A percentile compares a stretch with the other conserved stretches of the same genome.
These are phyloP conservation scores for Metschnikowia peoriensis DNA, from an alignment of 805 yeast species.

Conservation along the genomic window DNA sequence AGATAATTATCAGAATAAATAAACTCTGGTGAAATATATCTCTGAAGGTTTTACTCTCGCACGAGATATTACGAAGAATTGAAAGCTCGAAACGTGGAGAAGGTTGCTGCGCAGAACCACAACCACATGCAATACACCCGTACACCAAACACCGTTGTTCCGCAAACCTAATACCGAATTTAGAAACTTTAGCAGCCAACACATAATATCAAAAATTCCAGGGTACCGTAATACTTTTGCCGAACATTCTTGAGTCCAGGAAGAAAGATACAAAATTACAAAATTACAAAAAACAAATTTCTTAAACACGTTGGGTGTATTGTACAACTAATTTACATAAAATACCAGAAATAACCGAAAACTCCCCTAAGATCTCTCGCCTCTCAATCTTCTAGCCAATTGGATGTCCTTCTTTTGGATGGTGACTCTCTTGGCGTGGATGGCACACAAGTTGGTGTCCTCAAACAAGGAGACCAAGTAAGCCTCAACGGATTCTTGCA, in stretches of 20 bases:
- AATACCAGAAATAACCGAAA: slow-evolving; percentile 5
- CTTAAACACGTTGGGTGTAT: slow-evolving; percentile 12
- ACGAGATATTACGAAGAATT: not conserved
- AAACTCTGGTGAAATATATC: not conserved
- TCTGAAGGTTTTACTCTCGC: too few relatives aligned
- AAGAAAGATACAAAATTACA: not conserved
- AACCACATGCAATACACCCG: not conserved
- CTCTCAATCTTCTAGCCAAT: slow-evolving; percentile 96
- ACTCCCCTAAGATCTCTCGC: slow-evolving; percentile 75
- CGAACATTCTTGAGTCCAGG: too few relatives aligned
- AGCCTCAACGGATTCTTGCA: slow-evolving; percentile 98
- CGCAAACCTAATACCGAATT: not conserved
- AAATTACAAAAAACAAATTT: not conserved
- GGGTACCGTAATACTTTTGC: too few relatives aligned
- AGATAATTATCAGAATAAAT: not conserved
- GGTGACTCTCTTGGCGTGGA: slow-evolving; percentile 98
- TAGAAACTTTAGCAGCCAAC: not conserved
- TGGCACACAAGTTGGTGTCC: slow-evolving; percentile 98
- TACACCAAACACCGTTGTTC: not conserved
- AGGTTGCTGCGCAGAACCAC: slow-evolving; percentile 4
- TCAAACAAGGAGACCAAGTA: slow-evolving; percentile 94
- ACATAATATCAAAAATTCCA: too few relatives aligned
- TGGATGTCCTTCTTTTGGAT: slow-evolving; percentile 98
- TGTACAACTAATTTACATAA: slow-evolving; percentile 20
- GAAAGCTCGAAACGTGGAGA: not conserved